Evolutionary conservation across 2,329 filamentous ascomycete genomes (phyloP).

Genomic region (Trichoderma harzianum): DNA sequence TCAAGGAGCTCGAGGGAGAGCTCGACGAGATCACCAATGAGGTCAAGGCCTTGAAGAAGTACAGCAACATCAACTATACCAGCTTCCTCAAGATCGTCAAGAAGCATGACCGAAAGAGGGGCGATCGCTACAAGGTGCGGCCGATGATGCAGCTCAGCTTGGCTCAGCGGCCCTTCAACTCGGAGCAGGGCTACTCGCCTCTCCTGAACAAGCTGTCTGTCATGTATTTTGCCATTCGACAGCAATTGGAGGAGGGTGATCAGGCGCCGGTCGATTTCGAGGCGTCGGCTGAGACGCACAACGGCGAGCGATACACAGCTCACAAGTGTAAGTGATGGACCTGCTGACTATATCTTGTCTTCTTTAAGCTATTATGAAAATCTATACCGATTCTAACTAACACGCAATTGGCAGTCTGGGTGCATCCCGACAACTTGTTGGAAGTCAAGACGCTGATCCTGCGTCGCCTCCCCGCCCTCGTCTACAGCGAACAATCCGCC

Average conservation of each 20-base stretch:
- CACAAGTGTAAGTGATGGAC: conserved; percentile 69
- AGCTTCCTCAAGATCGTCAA: conserved; percentile 97
- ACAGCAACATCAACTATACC: conserved; percentile 94
- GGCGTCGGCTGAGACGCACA: conserved; percentile 54
- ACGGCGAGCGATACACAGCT: conserved; percentile 73
- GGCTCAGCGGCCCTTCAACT: conserved; percentile 88
- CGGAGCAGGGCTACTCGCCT: conserved; percentile 82
- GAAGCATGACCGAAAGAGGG: conserved; percentile 95
- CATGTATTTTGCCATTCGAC: conserved; percentile 92
- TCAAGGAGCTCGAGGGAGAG: conserved; percentile 72
- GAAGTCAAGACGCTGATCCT: conserved; percentile 97
- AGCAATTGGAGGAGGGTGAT: conserved; percentile 66
- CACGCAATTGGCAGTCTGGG: conserved; percentile 65
- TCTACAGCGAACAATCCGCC: conserved; percentile 85
- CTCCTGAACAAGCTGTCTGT: conserved; percentile 86
- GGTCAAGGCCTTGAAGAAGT: conserved; percentile 89
- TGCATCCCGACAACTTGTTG: conserved; percentile 90
- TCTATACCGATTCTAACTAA: conserved; percentile 1
- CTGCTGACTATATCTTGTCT: no score
- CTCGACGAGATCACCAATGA: conserved; percentile 86
- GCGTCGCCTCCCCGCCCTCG: conserved; percentile 81
- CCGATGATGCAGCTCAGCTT: conserved; percentile 89
- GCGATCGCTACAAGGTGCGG: conserved; percentile 79
- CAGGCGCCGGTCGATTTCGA: conserved; percentile 46
- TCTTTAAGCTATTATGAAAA: not conserved